Evolutionary conservation across 164 flowering plant species (phyloP), one percentile per base, ranked within the genome.

Genomic region (Macadamia integrifolia): DNA sequence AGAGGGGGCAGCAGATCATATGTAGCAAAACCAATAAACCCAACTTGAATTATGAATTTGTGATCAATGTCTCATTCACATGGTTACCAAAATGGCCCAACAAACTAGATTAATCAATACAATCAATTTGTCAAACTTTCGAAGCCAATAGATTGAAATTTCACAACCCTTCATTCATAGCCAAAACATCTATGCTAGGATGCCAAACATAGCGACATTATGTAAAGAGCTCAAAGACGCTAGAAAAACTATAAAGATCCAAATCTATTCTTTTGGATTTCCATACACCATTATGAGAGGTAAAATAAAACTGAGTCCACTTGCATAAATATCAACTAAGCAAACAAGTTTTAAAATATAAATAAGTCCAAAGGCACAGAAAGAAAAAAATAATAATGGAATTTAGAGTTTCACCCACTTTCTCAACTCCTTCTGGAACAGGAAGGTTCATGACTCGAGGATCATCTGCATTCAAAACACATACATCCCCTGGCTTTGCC

Each of bases 391-490:
- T 18, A 58, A n/a, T 17, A 35, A 9, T 44, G 6, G 32, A 32
- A 50, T 6, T 23, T 15, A 42, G 53, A 60, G 30, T 10, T 62
- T 58, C 46, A 59, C 30, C 61, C 50, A 74, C 82, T 78, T 72
- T 74, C 68, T 58, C 72, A 10, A 77, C 80, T 31, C 80, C 80
- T 44, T 1, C 40, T 35, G 82, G 78, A 6, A 80, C 76, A 40
- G 67, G 73, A 62, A 74, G 72, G 60, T 61, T 66, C 74, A 70
- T 67, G 13, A 80, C 77, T 3, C 75, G 66, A 52, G 80, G 82
- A 75, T 80, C 82, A 67, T 77, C 82, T 15, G 73, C 82, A 75
- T 80, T 80, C 69, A 80, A 32, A 31, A 77, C 73, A 42, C 78
- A 77, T 3, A 77, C 66, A 58, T 77, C 76, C 62, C 82, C 75